phyloP scores from a whole-genome alignment of 495 filamentous ascomycete genomes.

The Penicillium longicatenatum region DNA sequence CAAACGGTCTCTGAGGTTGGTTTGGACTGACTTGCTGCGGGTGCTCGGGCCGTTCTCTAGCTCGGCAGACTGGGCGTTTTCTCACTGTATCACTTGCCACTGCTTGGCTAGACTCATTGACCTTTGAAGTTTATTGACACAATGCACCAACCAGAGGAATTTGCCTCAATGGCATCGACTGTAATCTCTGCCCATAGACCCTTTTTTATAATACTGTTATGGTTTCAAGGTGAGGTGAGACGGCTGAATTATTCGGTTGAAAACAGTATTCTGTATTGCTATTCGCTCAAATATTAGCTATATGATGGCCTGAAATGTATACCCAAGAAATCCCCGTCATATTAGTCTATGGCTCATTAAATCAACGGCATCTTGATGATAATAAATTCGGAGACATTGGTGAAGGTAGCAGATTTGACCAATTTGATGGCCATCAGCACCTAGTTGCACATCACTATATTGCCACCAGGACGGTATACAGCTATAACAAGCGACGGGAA shows the following conservation, averaged over 20 bases:
- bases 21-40: slow-evolving; percentile 4
- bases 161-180: background rate
- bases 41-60: slow-evolving; percentile 9
- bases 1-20: slow-evolving; percentile 2
- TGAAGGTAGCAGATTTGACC: background rate
- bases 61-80: background rate
- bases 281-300: background rate
- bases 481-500: background rate
- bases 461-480: background rate
- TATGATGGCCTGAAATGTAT: background rate
- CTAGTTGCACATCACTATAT: background rate
- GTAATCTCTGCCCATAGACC: background rate
- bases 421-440: background rate
- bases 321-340: background rate
- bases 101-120: background rate
- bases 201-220: background rate
- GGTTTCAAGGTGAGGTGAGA: background rate
- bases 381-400: background rate
- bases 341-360: background rate
- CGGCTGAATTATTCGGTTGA: background rate
- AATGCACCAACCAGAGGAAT: background rate
- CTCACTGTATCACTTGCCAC: slow-evolving; percentile 1
- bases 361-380: background rate
- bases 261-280: background rate
- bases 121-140: background rate